Evolutionary conservation across 2,329 filamentous ascomycete species (phyloP), one percentile per base, ranked within the genome.

Genomic region (Phyllosticta ampelicida): DNA sequence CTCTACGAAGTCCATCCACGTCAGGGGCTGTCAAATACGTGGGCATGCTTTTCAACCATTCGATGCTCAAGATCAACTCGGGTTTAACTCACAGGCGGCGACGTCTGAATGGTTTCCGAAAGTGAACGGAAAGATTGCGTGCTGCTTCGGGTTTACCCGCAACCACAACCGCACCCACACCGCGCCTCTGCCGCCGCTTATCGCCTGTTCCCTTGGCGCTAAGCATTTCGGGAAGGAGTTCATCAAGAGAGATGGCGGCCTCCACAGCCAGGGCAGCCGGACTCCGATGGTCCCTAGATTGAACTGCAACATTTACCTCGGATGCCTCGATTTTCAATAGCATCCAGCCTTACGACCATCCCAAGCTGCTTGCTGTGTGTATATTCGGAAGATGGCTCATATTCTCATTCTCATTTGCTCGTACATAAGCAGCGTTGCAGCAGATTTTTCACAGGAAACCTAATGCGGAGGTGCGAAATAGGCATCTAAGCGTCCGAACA

Each of bases 401-500:
- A 4, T n/a, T 44, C 16, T 44, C 36, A 44, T 44, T n/a, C 36
- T 44, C 36, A 44, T 44, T 44, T 44, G 36, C 36, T 44, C 16
- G 13, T 44, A 44, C 36, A 44, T 44, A 44, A n/a, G 36, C 36
- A 44, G 36, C 13, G 36, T 44, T 16, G 6, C n/a, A n/a, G 36
- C 36, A 44, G n/a, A 44, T 44, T 44, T n/a, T 16, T n/a, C 13
- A 44, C 36, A 44, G 44, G 48, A 55, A 53, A 28, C 44, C n/a
- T 13, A 21, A 26, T 23, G 48, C 18, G 29, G 30, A 56, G 49
- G 51, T n/a, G 54, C n/a, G 30, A 52, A 53, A 57, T 28, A 57
- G 50, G 30, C 48, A 57, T 57, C 50, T 52, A 53, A 28, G 36
- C 19, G 21, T 18, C 9, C 6, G 28, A 18, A 16, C n/a, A 51